Percentiles rank a stretch among this genome's conserved stretches.
Evolutionary conservation across 1,139 yeast species (phyloP).

Genomic region (Williopsis jadinii): DNA sequence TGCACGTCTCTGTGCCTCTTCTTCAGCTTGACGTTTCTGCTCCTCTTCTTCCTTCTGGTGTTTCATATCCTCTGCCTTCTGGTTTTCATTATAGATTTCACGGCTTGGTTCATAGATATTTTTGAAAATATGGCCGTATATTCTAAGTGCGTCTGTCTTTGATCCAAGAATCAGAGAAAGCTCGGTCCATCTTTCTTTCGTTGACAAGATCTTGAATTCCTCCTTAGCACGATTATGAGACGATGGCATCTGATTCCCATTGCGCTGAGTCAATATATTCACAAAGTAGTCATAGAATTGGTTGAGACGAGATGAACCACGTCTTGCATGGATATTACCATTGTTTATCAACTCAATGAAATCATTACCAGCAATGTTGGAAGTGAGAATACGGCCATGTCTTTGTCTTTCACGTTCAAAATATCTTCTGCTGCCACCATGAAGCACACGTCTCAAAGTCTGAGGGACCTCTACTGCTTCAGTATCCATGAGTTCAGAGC

Average conservation of each 20-base stretch:
- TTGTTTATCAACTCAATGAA: slow-evolving; percentile 1
- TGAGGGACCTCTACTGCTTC: too few species aligned
- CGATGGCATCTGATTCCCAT: neutral
- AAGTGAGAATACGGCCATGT: slow-evolving; percentile 1
- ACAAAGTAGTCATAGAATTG: slow-evolving; percentile 9
- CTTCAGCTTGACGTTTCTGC: slow-evolving; percentile 25
- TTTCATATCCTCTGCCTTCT: slow-evolving; percentile 23
- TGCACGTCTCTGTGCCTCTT: slow-evolving; percentile 23
- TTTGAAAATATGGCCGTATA: slow-evolving; percentile 47
- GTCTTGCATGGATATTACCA: neutral
- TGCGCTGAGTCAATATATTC: slow-evolving; percentile 2
- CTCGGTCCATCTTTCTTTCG: slow-evolving; percentile 62
- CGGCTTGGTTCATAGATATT: slow-evolving; percentile 42
- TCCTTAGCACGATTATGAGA: slow-evolving; percentile 2
- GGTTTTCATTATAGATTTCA: slow-evolving; percentile 25
- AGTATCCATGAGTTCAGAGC: neutral
- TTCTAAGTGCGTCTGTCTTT: slow-evolving; percentile 35
- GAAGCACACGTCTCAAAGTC: too few species aligned
- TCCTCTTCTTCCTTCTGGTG: slow-evolving; percentile 24
- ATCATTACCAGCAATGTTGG: neutral
- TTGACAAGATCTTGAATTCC: slow-evolving; percentile 11
- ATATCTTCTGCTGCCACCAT: too few species aligned
- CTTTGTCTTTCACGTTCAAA: neutral
- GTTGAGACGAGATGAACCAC: neutral
- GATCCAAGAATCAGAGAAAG: slow-evolving; percentile 44